Base-by-base conservation (phyloP, 495 filamentous ascomycete genomes). In the Stereocaulon alpinum region DNA sequence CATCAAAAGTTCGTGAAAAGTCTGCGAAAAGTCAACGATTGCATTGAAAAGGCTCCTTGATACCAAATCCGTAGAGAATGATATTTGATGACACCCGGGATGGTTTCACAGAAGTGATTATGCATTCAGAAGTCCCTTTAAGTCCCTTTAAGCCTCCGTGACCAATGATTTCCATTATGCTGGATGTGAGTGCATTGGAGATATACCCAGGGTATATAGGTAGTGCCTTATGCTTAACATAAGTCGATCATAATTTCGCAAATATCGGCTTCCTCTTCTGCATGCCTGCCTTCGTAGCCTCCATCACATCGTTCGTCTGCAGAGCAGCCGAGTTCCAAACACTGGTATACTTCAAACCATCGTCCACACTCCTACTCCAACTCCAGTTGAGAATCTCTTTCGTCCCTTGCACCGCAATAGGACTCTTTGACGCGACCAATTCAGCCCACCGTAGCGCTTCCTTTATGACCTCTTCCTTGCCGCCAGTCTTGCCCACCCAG, bases 361-460 rank as follows among this genome's bases (percentile, higher is more conserved):
- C 89, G 55, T 79, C 80, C 12, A 94, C 83, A 0, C 78, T 74
- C 67, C 88, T 80, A 71, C 94, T 92, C 65, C 90, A 76, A 45
- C 84, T 86, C 66, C 83, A 91, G 72, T 97, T 95, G 70, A 98
- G 68, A 53, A 97, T 67, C 71, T 95, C 86, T 76, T 98, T 98
- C 22, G 93, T 97, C 4, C 90, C 87, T 73, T 92, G 85, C 62
- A 95, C 88, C 0, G 90, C 93, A 24, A 98, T 82, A 0, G 93
- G 93, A 66, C 88, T 94, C 80, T 97, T 96, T 6, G 67, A 71
- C 40, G 87, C 86, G 18, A 97, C 81, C 66, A 84, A 59, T 14
- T 63, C 70, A 9, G 87, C 90, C 68, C 90, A 59, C 69, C 83
- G 77, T 60, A 92, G 22, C 1, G 82, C 91, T 40, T 77, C 77